Evolutionary conservation across 2,329 filamentous ascomycete genomes (phyloP).

Genomic region (Talaromyces funiculosus): DNA sequence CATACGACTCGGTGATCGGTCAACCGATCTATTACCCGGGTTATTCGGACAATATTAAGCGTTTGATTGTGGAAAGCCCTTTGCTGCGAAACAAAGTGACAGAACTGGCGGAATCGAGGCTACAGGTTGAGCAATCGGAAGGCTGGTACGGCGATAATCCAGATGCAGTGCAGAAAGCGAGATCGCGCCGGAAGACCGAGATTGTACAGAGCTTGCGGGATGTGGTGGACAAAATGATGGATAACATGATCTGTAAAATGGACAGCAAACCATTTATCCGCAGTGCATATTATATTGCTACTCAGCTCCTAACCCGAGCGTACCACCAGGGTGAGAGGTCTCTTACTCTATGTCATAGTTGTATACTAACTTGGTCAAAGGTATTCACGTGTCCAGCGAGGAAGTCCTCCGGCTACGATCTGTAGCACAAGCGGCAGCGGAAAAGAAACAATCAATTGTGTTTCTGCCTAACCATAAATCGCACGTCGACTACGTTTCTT

Average conservation of each 20-base stretch:
- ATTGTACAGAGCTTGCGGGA: constrained; percentile 70
- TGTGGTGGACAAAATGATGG: constrained; percentile 78
- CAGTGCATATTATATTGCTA: constrained; percentile 81
- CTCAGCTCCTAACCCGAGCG: constrained; percentile 82
- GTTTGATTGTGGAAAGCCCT: constrained; percentile 66
- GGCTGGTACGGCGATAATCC: constrained; percentile 53
- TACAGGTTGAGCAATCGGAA: constrained; percentile 70
- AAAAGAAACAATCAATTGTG: constrained; percentile 89
- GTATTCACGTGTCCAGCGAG: constrained; percentile 90
- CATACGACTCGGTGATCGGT: constrained; percentile 83
- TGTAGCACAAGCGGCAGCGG: constrained; percentile 75
- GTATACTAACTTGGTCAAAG: constrained; percentile 25
- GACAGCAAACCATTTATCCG: constrained; percentile 91
- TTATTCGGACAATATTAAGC: constrained; percentile 86
- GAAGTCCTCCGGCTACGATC: constrained; percentile 78
- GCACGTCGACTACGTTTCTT: constrained; percentile 91
- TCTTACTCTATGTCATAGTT: not conserved
- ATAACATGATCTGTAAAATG: constrained; percentile 98
- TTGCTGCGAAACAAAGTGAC: constrained; percentile 69
- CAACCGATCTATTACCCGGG: constrained; percentile 91
- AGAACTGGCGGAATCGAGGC: constrained; percentile 67
- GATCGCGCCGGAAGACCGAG: constrained; percentile 42
- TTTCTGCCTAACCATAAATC: constrained; percentile 93
- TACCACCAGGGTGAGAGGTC: constrained; percentile 74
- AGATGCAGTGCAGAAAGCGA: constrained; percentile 26